phyloP scores from a whole-genome alignment of 225 moss, liverwort and hornwort genomes.

The Bryum argenteum region DNA sequence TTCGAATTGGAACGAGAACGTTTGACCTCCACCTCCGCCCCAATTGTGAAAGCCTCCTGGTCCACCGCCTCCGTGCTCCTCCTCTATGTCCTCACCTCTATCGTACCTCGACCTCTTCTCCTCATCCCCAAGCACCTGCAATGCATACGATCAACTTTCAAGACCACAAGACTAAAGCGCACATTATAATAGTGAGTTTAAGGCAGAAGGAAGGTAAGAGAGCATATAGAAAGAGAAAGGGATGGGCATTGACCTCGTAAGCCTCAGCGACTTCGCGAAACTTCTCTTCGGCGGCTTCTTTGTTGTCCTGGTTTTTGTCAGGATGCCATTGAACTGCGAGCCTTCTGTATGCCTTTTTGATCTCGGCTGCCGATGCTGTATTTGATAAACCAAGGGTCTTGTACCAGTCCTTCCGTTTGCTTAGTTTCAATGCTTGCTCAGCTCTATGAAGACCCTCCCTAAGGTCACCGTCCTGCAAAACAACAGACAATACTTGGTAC shows the following conservation, averaged over 20 bases:
- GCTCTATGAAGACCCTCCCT: constrained; percentile 78
- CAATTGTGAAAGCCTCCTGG: constrained; percentile 76
- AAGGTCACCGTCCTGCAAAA: constrained; percentile 64
- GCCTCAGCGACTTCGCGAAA: constrained; percentile 93
- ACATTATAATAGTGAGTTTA: too few species aligned
- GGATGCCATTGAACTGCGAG: constrained; percentile 95
- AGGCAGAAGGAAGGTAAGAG: too few species aligned
- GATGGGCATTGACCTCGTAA: constrained; percentile 61
- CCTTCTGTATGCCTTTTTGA: constrained; percentile 84
- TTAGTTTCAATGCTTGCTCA: constrained; percentile 78
- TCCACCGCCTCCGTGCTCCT: constrained; percentile 61
- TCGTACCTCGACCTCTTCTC: constrained; percentile 76
- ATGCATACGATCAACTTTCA: constrained; percentile 4
- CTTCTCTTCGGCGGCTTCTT: constrained; percentile 73
- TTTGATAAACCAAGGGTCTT: constrained; percentile 73
- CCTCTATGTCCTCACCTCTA: constrained; percentile 79
- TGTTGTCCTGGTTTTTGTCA: constrained; percentile 84
- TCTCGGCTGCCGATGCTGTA: constrained; percentile 72
- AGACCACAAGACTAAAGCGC: background rate
- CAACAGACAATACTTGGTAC: background rate
- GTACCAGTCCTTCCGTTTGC: constrained; percentile 92
- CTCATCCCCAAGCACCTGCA: constrained; percentile 80
- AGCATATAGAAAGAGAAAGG: constrained; percentile 14
- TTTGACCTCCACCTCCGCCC: constrained; percentile 74
- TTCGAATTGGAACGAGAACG: constrained; percentile 79